phyloP scores from a whole-genome alignment of 2,329 filamentous ascomycete species.

The Hypoxylon sp. region DNA sequence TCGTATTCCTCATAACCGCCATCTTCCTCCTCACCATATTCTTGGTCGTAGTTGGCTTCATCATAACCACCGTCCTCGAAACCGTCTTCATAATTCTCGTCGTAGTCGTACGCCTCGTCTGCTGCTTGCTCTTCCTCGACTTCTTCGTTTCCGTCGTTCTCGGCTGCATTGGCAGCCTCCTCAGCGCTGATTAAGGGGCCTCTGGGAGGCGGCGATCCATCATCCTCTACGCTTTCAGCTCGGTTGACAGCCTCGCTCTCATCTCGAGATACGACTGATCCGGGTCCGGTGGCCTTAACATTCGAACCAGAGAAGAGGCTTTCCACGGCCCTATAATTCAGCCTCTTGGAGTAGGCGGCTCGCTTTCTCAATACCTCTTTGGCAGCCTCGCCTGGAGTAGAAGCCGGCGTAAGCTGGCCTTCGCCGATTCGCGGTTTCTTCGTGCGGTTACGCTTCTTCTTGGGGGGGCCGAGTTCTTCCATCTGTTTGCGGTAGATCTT shows the following conservation, averaged over 20 bases:
- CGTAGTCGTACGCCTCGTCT: constrained; percentile 46
- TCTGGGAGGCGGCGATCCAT: constrained; percentile 43
- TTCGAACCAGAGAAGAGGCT: constrained; percentile 60
- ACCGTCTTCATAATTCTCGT: constrained; percentile 44
- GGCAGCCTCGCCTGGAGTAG: constrained; percentile 73
- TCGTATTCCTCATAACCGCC: constrained; percentile 41
- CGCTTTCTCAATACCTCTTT: constrained; percentile 72
- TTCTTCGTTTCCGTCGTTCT: constrained; percentile 45
- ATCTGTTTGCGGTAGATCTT: constrained; percentile 80
- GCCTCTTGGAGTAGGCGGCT: constrained; percentile 72
- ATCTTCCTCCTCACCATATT: constrained; percentile 42
- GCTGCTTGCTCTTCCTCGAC: constrained; percentile 47
- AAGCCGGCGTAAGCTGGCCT: constrained; percentile 70
- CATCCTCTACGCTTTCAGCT: constrained; percentile 45
- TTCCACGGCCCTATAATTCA: constrained; percentile 73
- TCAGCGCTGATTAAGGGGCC: neutral
- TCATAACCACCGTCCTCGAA: constrained; percentile 50
- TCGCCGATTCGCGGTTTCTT: constrained; percentile 67
- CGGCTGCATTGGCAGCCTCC: constrained; percentile 19
- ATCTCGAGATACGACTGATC: constrained; percentile 55
- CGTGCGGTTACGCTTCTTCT: constrained; percentile 60
- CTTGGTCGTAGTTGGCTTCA: constrained; percentile 48
- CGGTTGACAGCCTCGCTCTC: constrained; percentile 54
- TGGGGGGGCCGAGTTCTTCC: constrained; percentile 59
- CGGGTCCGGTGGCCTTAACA: constrained; percentile 53